Conservation (phyloP, 768 basidiomycete species). For the Trametes coccinea region DNA sequence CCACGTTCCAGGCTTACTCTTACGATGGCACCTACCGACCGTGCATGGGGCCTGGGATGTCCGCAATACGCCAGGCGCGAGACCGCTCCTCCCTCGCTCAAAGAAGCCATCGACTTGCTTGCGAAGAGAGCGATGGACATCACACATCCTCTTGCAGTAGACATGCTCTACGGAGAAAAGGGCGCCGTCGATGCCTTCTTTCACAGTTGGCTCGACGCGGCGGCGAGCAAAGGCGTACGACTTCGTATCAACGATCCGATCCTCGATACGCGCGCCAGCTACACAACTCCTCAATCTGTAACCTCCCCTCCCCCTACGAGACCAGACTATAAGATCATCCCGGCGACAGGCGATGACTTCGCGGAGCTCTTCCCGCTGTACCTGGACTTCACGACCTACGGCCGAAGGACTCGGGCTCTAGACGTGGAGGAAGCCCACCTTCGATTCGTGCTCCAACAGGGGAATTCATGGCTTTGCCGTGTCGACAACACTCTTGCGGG, state of each 20-base stretch:
- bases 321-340: background rate
- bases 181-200: background rate
- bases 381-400: background rate
- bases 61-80: too few relatives aligned
- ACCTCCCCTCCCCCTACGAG: background rate
- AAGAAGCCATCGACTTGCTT: background rate
- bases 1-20: background rate
- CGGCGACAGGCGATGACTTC: background rate
- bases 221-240: background rate
- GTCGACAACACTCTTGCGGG: background rate
- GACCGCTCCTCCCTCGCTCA: background rate
- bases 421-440: background rate
- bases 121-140: background rate
- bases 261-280: background rate
- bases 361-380: background rate
- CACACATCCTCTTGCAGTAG: background rate
- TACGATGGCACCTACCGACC: background rate
- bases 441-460: background rate
- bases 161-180: background rate
- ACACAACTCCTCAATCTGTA: conserved; percentile 1
- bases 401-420: background rate
- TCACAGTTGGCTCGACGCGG: background rate
- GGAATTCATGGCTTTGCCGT: background rate
- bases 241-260: background rate
- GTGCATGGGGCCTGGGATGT: background rate